phyloP scores from a whole-genome alignment of 2,329 filamentous ascomycete species.

The Fusarium pininemorale region DNA sequence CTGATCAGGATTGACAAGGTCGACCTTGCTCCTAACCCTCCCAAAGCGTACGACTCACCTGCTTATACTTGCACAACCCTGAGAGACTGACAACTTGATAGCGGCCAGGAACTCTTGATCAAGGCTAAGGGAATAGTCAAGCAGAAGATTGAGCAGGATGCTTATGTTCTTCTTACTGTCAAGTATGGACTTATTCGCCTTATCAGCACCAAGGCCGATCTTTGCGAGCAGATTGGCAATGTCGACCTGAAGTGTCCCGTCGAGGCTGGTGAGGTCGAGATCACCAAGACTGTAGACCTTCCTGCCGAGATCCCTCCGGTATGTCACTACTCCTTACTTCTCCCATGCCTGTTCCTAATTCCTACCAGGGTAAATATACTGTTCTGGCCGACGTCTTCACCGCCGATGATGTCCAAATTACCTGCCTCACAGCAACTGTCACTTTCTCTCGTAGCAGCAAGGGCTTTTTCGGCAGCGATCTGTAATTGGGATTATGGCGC shows the following conservation, averaged over 20 bases:
- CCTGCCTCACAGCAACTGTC: constrained; percentile 83
- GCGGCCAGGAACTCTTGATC: constrained; percentile 81
- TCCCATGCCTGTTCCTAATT: constrained; percentile 35
- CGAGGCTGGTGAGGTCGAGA: constrained; percentile 75
- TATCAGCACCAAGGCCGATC: constrained; percentile 80
- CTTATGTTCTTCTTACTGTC: constrained; percentile 83
- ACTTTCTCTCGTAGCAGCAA: constrained; percentile 59
- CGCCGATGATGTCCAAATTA: constrained; percentile 77
- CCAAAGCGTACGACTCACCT: constrained; percentile 73
- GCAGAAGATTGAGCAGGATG: constrained; percentile 77
- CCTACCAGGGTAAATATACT: constrained; percentile 80
- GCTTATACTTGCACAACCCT: neutral
- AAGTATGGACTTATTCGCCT: constrained; percentile 95
- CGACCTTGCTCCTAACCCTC: constrained; percentile 86
- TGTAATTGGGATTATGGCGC: constrained; percentile 44
- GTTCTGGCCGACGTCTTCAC: constrained; percentile 88
- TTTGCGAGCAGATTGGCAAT: constrained; percentile 89
- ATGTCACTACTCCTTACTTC: constrained; percentile 52
- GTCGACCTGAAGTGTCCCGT: constrained; percentile 91
- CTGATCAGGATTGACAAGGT: constrained; percentile 81
- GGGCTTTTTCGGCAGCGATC: constrained; percentile 53
- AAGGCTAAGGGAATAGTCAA: constrained; percentile 79
- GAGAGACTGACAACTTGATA: constrained; percentile 52
- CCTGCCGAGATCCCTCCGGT: constrained; percentile 90
- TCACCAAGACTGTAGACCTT: constrained; percentile 85